phyloP scores from a whole-genome alignment of 2,329 filamentous ascomycete species.

The Aspergillus hortae region DNA sequence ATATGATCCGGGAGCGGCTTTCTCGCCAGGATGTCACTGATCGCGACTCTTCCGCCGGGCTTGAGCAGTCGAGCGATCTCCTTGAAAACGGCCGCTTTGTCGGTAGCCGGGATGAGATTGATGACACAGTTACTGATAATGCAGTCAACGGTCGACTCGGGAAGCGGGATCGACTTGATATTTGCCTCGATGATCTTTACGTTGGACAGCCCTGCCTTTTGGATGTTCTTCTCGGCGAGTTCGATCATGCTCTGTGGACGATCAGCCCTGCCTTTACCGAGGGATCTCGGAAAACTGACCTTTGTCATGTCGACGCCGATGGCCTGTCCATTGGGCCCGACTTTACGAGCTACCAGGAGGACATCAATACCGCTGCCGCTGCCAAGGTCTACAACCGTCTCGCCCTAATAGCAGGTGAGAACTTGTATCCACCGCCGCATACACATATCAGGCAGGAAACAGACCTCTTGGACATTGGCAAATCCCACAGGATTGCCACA shows the following conservation, averaged over 20 bases:
- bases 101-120: slow-evolving; percentile 53
- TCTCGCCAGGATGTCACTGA: slow-evolving; percentile 58
- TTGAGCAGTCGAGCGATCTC: slow-evolving; percentile 59
- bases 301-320: slow-evolving; percentile 61
- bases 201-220: slow-evolving; percentile 40
- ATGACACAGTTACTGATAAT: slow-evolving; percentile 64
- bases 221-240: slow-evolving; percentile 46
- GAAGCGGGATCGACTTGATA: slow-evolving; percentile 52
- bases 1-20: slow-evolving; percentile 49
- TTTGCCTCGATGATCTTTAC: slow-evolving; percentile 49
- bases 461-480: slow-evolving; percentile 45
- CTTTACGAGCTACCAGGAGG: slow-evolving; percentile 52
- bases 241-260: slow-evolving; percentile 52
- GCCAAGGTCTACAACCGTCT: slow-evolving; percentile 57
- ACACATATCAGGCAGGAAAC: slow-evolving; percentile 43
- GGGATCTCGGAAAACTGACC: slow-evolving; percentile 27
- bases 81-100: slow-evolving; percentile 54
- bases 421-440: slow-evolving; percentile 50
- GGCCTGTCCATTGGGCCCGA: slow-evolving; percentile 48
- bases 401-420: slow-evolving; percentile 58
- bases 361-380: slow-evolving; percentile 58
- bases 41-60: slow-evolving; percentile 54
- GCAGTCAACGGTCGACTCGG: slow-evolving; percentile 46
- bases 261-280: slow-evolving; percentile 1
- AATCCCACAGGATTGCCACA: slow-evolving; percentile 54